These are phyloP conservation scores for Lupinus albus DNA, from an alignment of 306 rosid species.

Conservation along the genomic window DNA sequence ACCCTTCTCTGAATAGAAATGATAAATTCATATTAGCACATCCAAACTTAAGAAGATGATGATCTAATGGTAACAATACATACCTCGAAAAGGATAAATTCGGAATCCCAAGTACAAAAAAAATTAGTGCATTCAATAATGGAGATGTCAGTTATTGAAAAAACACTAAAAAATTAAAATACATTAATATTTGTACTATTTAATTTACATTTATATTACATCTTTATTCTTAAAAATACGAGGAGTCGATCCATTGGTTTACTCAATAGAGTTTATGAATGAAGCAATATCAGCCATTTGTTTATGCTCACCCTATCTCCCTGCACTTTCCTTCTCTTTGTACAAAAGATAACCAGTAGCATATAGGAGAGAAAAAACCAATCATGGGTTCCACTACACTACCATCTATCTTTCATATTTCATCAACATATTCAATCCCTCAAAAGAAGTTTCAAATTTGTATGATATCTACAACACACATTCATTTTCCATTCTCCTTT, in stretches of 20 bases:
- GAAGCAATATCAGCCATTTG: conserved; percentile 40
- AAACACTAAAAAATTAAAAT: no score
- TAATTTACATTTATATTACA: no score
- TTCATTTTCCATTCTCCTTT: conserved; percentile 29
- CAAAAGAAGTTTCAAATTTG: conserved; percentile 40
- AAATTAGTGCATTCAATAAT: no score
- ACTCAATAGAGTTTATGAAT: background rate
- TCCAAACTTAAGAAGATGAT: background rate
- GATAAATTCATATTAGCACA: background rate
- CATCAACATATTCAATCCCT: conserved; percentile 39
- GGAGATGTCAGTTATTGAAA: no score
- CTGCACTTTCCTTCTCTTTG: background rate
- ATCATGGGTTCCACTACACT: conserved; percentile 65
- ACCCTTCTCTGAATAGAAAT: no score
- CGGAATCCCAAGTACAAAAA: no score
- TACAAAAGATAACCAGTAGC: conserved; percentile 1
- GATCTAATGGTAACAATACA: no score
- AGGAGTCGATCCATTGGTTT: background rate
- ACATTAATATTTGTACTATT: no score
- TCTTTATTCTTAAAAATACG: no score
- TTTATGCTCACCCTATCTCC: conserved; percentile 44
- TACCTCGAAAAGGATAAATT: no score
- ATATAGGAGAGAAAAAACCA: conserved; percentile 43
- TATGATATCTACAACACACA: conserved; percentile 25
- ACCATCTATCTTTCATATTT: conserved; percentile 49